Conservation (phyloP, 139 green algal species). For the Chlamydomonas asymmetrica region DNA sequence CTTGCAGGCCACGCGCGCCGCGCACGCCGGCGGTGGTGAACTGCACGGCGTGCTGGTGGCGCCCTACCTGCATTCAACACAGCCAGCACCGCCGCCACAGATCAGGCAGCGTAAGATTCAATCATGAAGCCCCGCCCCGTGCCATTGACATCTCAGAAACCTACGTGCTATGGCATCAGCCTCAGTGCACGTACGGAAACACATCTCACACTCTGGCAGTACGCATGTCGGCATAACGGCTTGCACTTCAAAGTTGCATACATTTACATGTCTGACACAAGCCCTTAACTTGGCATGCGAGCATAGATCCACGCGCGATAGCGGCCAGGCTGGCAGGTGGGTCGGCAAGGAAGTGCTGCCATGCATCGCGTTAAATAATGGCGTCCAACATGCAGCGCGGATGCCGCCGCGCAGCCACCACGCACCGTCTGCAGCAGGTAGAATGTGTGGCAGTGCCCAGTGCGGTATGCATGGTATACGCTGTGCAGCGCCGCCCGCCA, state of each 20-base stretch:
- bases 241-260: background rate
- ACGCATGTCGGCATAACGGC: background rate
- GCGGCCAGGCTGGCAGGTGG: background rate
- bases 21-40: constrained; percentile 54
- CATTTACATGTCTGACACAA: background rate
- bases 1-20: constrained; percentile 39
- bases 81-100: background rate
- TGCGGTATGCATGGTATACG: constrained; percentile 41
- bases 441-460: constrained; percentile 11
- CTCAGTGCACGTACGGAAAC: background rate
- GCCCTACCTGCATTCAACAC: constrained; percentile 20
- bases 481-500: constrained; percentile 58
- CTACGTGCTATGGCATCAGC: background rate
- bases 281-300: background rate
- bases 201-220: background rate
- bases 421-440: constrained; percentile 22
- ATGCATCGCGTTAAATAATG: background rate
- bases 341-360: background rate
- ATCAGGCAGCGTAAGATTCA: background rate
- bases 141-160: background rate
- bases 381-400: no score
- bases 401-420: no score
- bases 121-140: background rate
- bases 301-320: no score
- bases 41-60: constrained; percentile 40